Percentiles rank a stretch among this genome's conserved stretches.
These are phyloP conservation scores for Sherardia arvensis DNA, from an alignment of 257 asterid genomes.

Conservation along the genomic window DNA sequence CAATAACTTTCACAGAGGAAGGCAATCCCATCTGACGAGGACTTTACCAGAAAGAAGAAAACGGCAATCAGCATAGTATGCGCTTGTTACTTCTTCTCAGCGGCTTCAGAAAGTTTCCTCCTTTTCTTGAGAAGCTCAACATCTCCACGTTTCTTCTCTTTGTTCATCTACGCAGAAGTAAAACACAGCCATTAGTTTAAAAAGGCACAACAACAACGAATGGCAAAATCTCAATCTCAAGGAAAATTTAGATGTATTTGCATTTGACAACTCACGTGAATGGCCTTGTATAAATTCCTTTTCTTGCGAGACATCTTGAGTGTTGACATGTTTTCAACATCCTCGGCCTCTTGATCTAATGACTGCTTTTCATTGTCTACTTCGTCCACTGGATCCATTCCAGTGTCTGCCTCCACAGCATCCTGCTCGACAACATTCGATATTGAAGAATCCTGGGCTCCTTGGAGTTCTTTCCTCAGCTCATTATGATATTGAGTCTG, in stretches of 20 bases:
- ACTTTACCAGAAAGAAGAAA: no score
- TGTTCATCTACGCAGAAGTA: constrained; percentile 45
- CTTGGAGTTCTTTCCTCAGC: constrained; percentile 49
- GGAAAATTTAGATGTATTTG: no score
- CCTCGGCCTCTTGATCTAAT: constrained; percentile 41
- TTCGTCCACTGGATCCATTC: constrained; percentile 31
- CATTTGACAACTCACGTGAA: constrained; percentile 46
- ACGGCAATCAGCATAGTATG: no score
- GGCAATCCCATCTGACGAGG: no score
- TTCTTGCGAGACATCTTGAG: constrained; percentile 49
- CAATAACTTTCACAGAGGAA: not conserved
- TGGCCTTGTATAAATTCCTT: constrained; percentile 51
- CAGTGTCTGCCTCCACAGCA: constrained; percentile 27
- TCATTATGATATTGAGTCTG: constrained; percentile 63
- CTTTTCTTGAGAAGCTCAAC: constrained; percentile 33
- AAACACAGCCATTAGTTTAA: not conserved
- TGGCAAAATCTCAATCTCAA: not conserved
- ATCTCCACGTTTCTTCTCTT: constrained; percentile 27
- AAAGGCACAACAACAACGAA: not conserved
- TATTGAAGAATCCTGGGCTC: constrained; percentile 24
- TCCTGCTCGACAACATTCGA: constrained; percentile 12
- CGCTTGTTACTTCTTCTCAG: constrained; percentile 26
- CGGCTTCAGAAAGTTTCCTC: constrained; percentile 37
- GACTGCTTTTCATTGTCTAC: constrained; percentile 28
- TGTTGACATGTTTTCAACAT: constrained; percentile 39